Evolutionary conservation across 371 early-diverging fungal genomes (phyloP), one percentile per base, ranked within the genome.

Genomic region (Mucor irregularis): DNA sequence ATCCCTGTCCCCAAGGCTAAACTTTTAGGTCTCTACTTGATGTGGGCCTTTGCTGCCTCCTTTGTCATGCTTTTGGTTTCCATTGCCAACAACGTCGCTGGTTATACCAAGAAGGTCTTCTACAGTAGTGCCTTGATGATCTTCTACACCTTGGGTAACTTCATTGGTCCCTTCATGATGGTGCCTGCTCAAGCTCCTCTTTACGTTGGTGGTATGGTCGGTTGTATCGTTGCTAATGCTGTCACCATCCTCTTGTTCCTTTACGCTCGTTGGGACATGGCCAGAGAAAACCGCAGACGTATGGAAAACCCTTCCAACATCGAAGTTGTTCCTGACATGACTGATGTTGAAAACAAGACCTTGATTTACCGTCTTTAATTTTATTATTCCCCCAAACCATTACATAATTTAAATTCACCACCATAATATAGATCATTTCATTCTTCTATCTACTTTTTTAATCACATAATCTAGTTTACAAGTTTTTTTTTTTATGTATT

Each of bases 51-150:
- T 26, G 66, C 68, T 34, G 57, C 57, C 26, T 22, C 44, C 11
- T 57, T 43, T 30, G 50, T 57, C n/a, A 40, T 57, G 37, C 28
- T 55, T 3, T 38, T 55, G n/a, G 38, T 43, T 10, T 49, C 62
- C 24, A 19, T 55, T 8, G 53, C 59, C 5, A 59, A 59, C 35
- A 76, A 76, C 28, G 71, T 73, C 4, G 46, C 62, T 13, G 76
- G 76, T 7, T 76, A 76, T 39, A 68, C 68, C 14, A 76, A 76
- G 43, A 76, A 73, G 50, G 44, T 69, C 30, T 72, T 67, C 33
- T 68, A 75, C 37, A 52, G 66, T 52, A 49, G 58, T 45, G 34
- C 55, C 6, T 22, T 58, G 22, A 64, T 64, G 58, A 46, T 64
- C 38, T 67, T 49, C 38, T 65, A 62, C 31, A 70, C 65, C n/a